Evolutionary conservation across 1,139 yeast species (phyloP).

Genomic region (Diutina rugosa): DNA sequence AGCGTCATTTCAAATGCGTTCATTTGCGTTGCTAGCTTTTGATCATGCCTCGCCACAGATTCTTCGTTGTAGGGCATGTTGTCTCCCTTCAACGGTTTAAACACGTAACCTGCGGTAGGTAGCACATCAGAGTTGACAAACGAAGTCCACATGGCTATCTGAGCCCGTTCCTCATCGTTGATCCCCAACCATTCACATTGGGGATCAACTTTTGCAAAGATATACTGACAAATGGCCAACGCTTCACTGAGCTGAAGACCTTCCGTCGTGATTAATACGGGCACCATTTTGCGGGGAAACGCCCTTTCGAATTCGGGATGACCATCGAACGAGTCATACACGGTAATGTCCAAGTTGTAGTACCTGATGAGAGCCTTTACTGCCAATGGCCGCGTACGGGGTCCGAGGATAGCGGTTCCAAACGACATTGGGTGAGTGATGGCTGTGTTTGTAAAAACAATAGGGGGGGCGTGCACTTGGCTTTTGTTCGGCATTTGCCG

Average conservation of each 20-base stretch:
- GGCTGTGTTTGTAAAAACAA: not conserved
- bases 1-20: slow-evolving; percentile 52
- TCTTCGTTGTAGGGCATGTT: slow-evolving; percentile 62
- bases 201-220: slow-evolving; percentile 9
- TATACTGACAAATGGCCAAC: slow-evolving; percentile 53
- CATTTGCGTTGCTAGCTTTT: slow-evolving; percentile 24
- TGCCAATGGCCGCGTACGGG: not conserved
- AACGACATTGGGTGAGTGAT: not conserved
- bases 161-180: slow-evolving; percentile 54
- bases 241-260: slow-evolving; percentile 72
- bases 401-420: not conserved
- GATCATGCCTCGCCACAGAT: slow-evolving; percentile 43
- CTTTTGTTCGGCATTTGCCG: not conserved
- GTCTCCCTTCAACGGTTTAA: slow-evolving; percentile 22
- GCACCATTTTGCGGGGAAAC: slow-evolving; percentile 68
- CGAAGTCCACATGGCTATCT: slow-evolving; percentile 74
- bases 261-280: slow-evolving; percentile 69
- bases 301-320: slow-evolving; percentile 11
- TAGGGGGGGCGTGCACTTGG: not conserved
- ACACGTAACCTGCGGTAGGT: slow-evolving; percentile 21
- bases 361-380: not conserved
- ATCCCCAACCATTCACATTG: slow-evolving; percentile 43
- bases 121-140: slow-evolving; percentile 62
- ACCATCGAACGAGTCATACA: not conserved
- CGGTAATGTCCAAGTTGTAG: not conserved